phyloP scores from a whole-genome alignment of 768 basidiomycete genomes.

The Nidularia pulvinata region DNA sequence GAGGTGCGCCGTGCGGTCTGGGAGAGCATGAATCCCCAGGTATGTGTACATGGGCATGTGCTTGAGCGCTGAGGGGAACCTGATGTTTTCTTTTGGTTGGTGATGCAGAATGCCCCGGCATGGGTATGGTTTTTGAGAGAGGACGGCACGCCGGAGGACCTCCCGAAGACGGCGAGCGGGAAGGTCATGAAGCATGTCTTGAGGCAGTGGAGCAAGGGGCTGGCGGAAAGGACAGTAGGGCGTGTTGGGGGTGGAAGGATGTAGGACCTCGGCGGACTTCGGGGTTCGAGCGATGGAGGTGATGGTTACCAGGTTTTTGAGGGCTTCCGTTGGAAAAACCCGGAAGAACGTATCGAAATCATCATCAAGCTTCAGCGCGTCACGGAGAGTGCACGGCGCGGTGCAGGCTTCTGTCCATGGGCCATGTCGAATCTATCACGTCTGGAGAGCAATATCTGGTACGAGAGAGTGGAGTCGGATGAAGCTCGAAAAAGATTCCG shows the following conservation, averaged over 20 bases:
- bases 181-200: conserved; percentile 86
- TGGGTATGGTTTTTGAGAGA: conserved; percentile 88
- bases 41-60: conserved; percentile 19
- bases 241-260: background rate
- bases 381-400: too few relatives aligned
- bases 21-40: conserved; percentile 78
- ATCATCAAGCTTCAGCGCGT: too few relatives aligned
- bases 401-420: too few relatives aligned
- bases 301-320: too few relatives aligned
- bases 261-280: too few relatives aligned
- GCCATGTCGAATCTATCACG: too few relatives aligned
- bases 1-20: conserved; percentile 55
- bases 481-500: too few relatives aligned
- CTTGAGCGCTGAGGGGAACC: background rate
- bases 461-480: too few relatives aligned
- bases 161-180: conserved; percentile 87
- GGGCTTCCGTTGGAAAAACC: too few relatives aligned
- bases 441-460: too few relatives aligned
- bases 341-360: too few relatives aligned
- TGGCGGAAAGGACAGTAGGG: conserved; percentile 47
- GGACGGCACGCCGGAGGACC: conserved; percentile 50
- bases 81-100: background rate
- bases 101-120: conserved; percentile 64
- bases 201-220: conserved; percentile 62
- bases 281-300: too few relatives aligned